Evolutionary conservation across 169 alveolate genomes (phyloP).

Genomic region (Prorocentrum cordatum): DNA sequence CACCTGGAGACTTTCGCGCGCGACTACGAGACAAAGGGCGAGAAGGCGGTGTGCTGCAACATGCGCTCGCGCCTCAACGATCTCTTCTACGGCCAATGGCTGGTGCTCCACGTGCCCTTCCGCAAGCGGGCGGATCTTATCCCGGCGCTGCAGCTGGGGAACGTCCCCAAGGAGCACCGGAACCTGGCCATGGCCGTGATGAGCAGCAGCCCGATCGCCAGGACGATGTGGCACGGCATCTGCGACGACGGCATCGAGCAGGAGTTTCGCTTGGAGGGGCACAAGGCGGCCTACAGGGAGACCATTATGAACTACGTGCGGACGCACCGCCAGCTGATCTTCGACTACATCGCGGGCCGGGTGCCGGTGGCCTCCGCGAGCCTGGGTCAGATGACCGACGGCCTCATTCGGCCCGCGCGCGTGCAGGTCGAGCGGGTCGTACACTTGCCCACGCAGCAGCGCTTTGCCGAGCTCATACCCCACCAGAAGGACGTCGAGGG

Average conservation of each 20-base stretch:
- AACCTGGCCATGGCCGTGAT: too few relatives aligned
- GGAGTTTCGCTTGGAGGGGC: background rate
- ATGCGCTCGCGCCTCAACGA: background rate
- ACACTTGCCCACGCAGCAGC: background rate
- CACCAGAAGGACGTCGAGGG: too few relatives aligned
- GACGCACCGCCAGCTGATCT: background rate
- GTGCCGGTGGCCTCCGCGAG: too few relatives aligned
- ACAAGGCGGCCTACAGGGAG: background rate
- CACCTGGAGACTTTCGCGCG: constrained; percentile 2
- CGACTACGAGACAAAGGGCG: background rate
- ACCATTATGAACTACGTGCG: background rate
- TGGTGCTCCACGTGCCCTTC: background rate
- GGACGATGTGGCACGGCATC: too few relatives aligned
- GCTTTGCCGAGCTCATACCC: too few relatives aligned
- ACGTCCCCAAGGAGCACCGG: too few relatives aligned
- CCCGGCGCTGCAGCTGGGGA: too few relatives aligned
- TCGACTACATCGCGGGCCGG: background rate
- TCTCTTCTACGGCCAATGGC: constrained; percentile 10
- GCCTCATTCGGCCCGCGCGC: too few relatives aligned
- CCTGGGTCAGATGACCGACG: too few relatives aligned
- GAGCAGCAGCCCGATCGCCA: too few relatives aligned
- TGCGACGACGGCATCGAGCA: background rate
- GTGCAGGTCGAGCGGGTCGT: background rate
- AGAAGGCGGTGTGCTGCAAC: background rate
- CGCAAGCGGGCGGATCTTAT: background rate